Percentiles rank a stretch among this genome's conserved stretches.
Evolutionary conservation across 2,329 filamentous ascomycete genomes (phyloP).

Genomic region (Fusarium avenaceum): DNA sequence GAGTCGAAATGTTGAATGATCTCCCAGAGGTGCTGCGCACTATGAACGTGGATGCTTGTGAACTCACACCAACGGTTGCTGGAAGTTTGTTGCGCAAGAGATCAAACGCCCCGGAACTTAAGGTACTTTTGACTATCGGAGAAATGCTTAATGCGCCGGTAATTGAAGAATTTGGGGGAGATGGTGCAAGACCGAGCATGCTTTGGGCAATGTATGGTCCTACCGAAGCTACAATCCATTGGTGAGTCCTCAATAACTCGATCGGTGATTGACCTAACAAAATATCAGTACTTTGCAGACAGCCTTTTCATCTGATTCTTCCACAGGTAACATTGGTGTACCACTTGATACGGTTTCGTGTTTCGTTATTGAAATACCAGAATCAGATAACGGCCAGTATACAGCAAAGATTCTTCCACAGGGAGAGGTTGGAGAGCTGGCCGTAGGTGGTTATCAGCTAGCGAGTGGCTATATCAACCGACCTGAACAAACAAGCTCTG

Average conservation of each 20-base stretch:
- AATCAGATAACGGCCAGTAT: conserved; percentile 30
- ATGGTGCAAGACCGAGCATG: conserved; percentile 67
- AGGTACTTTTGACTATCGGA: conserved; percentile 85
- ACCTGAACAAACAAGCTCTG: conserved; percentile 77
- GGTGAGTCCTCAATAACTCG: conserved; percentile 55
- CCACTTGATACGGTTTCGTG: conserved; percentile 86
- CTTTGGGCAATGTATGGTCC: conserved; percentile 96
- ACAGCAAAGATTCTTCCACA: conserved; percentile 69
- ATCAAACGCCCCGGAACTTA: conserved; percentile 74
- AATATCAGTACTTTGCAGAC: conserved; percentile 75
- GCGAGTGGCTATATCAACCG: conserved; percentile 87
- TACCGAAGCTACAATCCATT: conserved; percentile 93
- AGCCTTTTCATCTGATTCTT: conserved; percentile 67
- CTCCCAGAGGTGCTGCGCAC: conserved; percentile 75
- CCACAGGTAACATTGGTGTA: conserved; percentile 78
- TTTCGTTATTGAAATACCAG: conserved; percentile 72
- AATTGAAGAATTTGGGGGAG: conserved; percentile 81
- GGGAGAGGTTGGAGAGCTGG: conserved; percentile 82
- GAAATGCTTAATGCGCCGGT: conserved; percentile 89
- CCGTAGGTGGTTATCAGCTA: conserved; percentile 83
- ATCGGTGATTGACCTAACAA: conserved; percentile 7
- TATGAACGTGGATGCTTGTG: conserved; percentile 83
- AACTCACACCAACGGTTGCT: conserved; percentile 90
- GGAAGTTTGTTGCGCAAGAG: conserved; percentile 80
- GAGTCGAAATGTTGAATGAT: conserved; percentile 79